phyloP scores from a whole-genome alignment of 2,329 filamentous ascomycete species.

The Exophiala viscosa region DNA sequence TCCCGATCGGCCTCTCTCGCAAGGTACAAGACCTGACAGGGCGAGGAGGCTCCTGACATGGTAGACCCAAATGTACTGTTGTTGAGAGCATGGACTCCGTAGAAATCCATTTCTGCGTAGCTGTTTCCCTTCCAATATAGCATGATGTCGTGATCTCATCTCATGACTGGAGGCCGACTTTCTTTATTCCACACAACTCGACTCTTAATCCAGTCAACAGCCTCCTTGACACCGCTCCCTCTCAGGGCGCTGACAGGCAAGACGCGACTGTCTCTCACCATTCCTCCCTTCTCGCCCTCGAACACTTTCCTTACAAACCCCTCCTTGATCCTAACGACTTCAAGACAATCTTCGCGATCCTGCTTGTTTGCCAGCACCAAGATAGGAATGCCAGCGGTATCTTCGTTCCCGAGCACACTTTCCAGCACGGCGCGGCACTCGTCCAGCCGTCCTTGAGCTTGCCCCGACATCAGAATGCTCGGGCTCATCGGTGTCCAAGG shows the following conservation, averaged over 20 bases:
- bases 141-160: conserved; percentile 50
- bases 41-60: too few species aligned
- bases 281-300: conserved; percentile 83
- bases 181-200: conserved; percentile 97
- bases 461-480: conserved; percentile 13
- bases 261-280: conserved; percentile 84
- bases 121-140: neutral
- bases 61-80: neutral
- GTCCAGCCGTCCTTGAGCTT: conserved; percentile 59
- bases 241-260: conserved; percentile 86
- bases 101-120: neutral
- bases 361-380: conserved; percentile 96
- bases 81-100: neutral
- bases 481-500: conserved; percentile 37
- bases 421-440: conserved; percentile 89
- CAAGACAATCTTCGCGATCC: conserved; percentile 93
- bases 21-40: neutral
- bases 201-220: conserved; percentile 93
- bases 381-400: conserved; percentile 86
- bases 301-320: conserved; percentile 92
- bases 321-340: conserved; percentile 96
- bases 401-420: conserved; percentile 79
- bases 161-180: conserved; percentile 84
- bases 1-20: too few species aligned
- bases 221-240: conserved; percentile 78